Percentiles rank a stretch among this genome's conserved stretches.
phyloP scores from a whole-genome alignment of 306 rosid genomes.

The Casuarina cunninghamiana region DNA sequence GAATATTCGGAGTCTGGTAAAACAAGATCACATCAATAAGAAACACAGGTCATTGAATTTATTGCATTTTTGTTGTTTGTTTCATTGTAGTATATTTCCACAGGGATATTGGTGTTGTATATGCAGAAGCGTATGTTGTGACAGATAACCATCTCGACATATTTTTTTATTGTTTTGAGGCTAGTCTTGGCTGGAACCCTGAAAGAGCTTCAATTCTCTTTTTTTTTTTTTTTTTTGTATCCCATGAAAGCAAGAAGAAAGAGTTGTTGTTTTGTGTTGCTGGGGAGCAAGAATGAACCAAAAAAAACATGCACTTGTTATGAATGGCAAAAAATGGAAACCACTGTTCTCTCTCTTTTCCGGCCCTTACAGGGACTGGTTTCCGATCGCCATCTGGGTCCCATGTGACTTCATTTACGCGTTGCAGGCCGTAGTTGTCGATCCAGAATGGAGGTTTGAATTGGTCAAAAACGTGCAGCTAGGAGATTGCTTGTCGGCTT shows the following conservation, averaged over 20 bases:
- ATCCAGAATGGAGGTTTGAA: slow-evolving; percentile 23
- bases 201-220: slow-evolving; percentile 25
- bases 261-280: neutral
- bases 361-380: too few relatives aligned
- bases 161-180: slow-evolving; percentile 46
- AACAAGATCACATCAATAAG: slow-evolving; percentile 12
- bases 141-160: slow-evolving; percentile 11
- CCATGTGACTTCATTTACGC: neutral
- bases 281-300: neutral
- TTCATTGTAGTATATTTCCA: slow-evolving; percentile 36
- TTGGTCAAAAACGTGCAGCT: slow-evolving; percentile 45
- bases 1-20: slow-evolving; percentile 17
- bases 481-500: slow-evolving; percentile 26
- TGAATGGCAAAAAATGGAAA: too few relatives aligned
- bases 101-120: slow-evolving; percentile 33
- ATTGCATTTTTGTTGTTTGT: slow-evolving; percentile 44
- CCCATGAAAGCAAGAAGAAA: neutral
- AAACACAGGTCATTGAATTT: slow-evolving; percentile 44
- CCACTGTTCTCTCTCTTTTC: neutral
- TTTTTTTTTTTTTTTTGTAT: slow-evolving; percentile 12
- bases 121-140: slow-evolving; percentile 35
- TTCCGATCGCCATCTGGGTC: neutral
- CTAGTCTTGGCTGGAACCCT: neutral
- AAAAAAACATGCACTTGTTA: neutral
- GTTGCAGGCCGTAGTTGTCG: neutral